Conservation (phyloP, 306 rosid genomes). For the Arachis hypogaea region DNA sequence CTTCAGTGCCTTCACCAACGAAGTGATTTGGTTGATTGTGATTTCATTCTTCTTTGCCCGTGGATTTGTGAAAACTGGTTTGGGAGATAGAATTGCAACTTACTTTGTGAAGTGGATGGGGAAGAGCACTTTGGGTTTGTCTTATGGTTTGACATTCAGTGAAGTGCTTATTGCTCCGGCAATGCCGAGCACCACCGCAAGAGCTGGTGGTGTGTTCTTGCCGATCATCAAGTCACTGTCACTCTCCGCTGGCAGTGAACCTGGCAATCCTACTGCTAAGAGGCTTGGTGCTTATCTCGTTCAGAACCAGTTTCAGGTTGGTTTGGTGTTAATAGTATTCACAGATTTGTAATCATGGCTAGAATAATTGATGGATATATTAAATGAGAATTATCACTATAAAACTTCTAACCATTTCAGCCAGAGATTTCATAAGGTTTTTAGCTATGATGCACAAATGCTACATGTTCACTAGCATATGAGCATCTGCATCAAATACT, state of each 20-base stretch:
- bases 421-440: slow-evolving; percentile 4
- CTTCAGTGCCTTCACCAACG: slow-evolving; percentile 83
- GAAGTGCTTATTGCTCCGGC: slow-evolving; percentile 94
- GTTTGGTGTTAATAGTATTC: neutral
- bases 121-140: slow-evolving; percentile 81
- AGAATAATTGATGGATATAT: neutral
- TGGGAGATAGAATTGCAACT: slow-evolving; percentile 90
- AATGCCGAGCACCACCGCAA: slow-evolving; percentile 96
- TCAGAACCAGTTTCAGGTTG: slow-evolving; percentile 91
- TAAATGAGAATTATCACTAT: neutral
- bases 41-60: slow-evolving; percentile 97
- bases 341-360: neutral
- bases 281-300: slow-evolving; percentile 83
- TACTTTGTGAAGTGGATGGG: slow-evolving; percentile 91
- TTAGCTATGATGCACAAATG: no score
- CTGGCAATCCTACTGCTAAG: slow-evolving; percentile 57
- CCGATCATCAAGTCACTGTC: slow-evolving; percentile 88
- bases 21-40: slow-evolving; percentile 94
- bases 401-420: neutral
- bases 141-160: slow-evolving; percentile 84
- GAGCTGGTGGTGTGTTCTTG: slow-evolving; percentile 96
- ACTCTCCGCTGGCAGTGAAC: slow-evolving; percentile 81
- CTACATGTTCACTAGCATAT: no score
- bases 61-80: slow-evolving; percentile 90
- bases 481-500: no score